Evolutionary conservation across 2,329 filamentous ascomycete species (phyloP).

Genomic region (Paecilomyces sp.): DNA sequence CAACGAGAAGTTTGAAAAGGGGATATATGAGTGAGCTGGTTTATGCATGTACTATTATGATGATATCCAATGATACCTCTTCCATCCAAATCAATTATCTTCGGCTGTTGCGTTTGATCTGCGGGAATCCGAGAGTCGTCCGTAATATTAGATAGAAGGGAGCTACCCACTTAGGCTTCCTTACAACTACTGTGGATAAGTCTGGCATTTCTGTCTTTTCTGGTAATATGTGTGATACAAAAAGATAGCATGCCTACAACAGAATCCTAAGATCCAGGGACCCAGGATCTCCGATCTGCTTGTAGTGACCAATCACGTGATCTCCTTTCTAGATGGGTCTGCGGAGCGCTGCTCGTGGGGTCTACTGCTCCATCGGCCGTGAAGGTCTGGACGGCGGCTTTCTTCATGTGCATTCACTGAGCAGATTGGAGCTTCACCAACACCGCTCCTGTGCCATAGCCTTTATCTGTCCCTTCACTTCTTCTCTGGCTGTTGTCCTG

Average conservation of each 20-base stretch:
- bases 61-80: not conserved
- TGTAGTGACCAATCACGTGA: not conserved
- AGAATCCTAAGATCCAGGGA: no score
- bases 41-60: not conserved
- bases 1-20: slow-evolving; percentile 70
- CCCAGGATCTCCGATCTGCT: no score
- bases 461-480: not conserved
- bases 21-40: slow-evolving; percentile 40
- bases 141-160: no score
- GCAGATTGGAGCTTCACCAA: not conserved
- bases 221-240: no score
- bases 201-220: no score
- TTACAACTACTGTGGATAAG: no score
- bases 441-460: not conserved
- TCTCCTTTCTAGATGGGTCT: not conserved
- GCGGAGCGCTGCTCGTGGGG: not conserved
- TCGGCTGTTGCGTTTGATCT: not conserved
- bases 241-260: no score
- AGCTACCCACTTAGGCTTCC: no score
- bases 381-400: not conserved
- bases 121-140: not conserved
- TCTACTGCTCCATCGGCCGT: not conserved
- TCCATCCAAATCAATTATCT: not conserved
- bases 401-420: not conserved
- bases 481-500: not conserved